Evolutionary conservation across 192 early-diverging fungal species (phyloP).

Genomic region (Umbelopsis ramanniana): DNA sequence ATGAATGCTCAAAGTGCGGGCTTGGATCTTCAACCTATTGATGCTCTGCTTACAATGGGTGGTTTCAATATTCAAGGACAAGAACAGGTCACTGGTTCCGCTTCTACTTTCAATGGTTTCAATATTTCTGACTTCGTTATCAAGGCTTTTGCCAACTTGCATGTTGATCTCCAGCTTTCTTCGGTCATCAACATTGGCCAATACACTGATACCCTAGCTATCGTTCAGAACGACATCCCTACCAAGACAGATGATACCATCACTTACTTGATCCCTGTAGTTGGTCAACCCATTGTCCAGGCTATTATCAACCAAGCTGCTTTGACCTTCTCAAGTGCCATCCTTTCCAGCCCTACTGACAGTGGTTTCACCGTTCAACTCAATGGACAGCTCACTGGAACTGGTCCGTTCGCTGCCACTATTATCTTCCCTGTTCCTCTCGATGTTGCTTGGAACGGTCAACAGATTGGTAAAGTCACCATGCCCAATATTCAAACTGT

Average conservation of each 20-base stretch:
- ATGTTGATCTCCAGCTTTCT: conserved; percentile 50
- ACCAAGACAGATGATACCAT: conserved; percentile 52
- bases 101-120: conserved; percentile 46
- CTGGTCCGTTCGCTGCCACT: conserved; percentile 53
- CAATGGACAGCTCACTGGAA: conserved; percentile 47
- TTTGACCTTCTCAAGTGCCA: conserved; percentile 43
- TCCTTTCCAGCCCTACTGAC: conserved; percentile 45
- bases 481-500: conserved; percentile 48
- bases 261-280: conserved; percentile 52
- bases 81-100: conserved; percentile 18
- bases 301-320: conserved; percentile 46
- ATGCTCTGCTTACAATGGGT: conserved; percentile 46
- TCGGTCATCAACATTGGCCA: conserved; percentile 53
- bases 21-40: conserved; percentile 46
- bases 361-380: conserved; percentile 45
- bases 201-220: conserved; percentile 46
- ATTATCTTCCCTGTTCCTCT: conserved; percentile 52
- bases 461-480: conserved; percentile 47
- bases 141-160: conserved; percentile 50
- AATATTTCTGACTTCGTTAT: conserved; percentile 50
- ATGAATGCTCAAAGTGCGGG: conserved; percentile 45
- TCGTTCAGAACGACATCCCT: conserved; percentile 46
- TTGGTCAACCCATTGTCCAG: conserved; percentile 61
- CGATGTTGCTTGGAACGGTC: conserved; percentile 42
- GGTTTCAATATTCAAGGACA: conserved; percentile 37